These are phyloP conservation scores for Colletotrichum noveboracense DNA, from an alignment of 2,329 filamentous ascomycete species.

Conservation along the genomic window DNA sequence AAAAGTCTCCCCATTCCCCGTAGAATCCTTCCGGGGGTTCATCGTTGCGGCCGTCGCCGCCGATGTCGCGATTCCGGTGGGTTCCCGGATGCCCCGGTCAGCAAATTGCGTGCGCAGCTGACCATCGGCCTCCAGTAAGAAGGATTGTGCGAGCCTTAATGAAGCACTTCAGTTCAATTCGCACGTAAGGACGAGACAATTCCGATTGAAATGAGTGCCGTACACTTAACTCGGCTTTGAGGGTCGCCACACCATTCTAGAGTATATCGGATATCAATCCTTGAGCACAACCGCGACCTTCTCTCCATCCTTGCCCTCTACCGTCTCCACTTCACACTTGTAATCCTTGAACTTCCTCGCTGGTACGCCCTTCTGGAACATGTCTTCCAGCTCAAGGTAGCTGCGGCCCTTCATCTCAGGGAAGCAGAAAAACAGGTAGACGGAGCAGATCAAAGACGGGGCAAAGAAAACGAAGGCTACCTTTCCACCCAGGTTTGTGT, in stretches of 20 bases:
- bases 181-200: accelerated
- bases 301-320: background rate
- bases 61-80: background rate
- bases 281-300: background rate
- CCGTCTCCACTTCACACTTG: background rate
- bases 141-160: background rate
- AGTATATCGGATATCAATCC: background rate
- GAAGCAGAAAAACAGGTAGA: slow-evolving; percentile 35
- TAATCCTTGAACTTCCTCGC: background rate
- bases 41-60: background rate
- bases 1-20: background rate
- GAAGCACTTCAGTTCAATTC: accelerated
- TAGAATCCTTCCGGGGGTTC: background rate
- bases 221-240: background rate
- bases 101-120: background rate
- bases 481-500: slow-evolving; percentile 41
- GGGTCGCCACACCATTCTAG: background rate
- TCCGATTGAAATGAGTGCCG: accelerated
- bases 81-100: background rate
- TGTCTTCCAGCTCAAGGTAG: slow-evolving; percentile 27
- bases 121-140: background rate
- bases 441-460: slow-evolving; percentile 26
- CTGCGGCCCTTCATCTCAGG: slow-evolving; percentile 34
- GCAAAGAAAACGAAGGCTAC: slow-evolving; percentile 44
- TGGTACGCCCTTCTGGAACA: slow-evolving; percentile 15